Conservation (phyloP, 2,329 filamentous ascomycete species). For the Lasiodiplodia gonubiensis region DNA sequence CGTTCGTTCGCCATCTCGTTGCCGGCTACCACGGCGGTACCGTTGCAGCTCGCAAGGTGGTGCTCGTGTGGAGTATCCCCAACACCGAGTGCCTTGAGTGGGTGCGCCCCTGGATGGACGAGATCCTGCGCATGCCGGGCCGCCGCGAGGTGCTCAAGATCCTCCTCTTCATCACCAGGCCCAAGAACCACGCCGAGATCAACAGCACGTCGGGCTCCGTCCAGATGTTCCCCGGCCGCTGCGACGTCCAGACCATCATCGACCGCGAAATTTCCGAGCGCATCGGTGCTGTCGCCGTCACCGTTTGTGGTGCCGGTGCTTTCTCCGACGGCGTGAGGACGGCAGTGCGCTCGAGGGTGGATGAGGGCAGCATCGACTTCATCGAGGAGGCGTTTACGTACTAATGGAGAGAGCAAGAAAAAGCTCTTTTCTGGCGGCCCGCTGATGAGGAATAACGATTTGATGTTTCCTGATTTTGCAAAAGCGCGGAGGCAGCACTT, state of each 20-base stretch:
- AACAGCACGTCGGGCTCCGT: slow-evolving; percentile 62
- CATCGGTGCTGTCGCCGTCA: slow-evolving; percentile 65
- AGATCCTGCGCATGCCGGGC: slow-evolving; percentile 64
- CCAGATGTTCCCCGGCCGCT: slow-evolving; percentile 66
- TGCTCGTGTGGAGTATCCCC: slow-evolving; percentile 80
- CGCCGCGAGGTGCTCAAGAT: slow-evolving; percentile 65
- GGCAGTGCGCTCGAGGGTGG: slow-evolving; percentile 58
- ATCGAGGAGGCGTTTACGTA: slow-evolving; percentile 71
- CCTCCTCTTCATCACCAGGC: slow-evolving; percentile 68
- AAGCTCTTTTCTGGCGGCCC: not conserved
- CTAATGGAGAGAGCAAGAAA: slow-evolving; percentile 47
- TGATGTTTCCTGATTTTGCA: slow-evolving; percentile 26
- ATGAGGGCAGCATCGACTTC: slow-evolving; percentile 64
- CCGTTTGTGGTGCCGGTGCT: slow-evolving; percentile 67
- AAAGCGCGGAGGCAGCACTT: slow-evolving; percentile 17
- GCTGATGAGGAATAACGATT: slow-evolving; percentile 18
- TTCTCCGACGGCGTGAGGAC: slow-evolving; percentile 67
- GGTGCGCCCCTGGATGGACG: slow-evolving; percentile 70
- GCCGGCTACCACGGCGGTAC: slow-evolving; percentile 71
- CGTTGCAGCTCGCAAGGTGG: slow-evolving; percentile 71
- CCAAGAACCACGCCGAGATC: slow-evolving; percentile 60
- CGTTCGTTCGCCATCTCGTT: slow-evolving; percentile 75
- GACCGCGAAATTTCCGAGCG: slow-evolving; percentile 62
- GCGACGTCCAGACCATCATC: slow-evolving; percentile 61
- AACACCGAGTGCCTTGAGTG: slow-evolving; percentile 69